Percentiles rank a stretch among this genome's conserved stretches.
These are phyloP conservation scores for Pythium chondricola DNA, from an alignment of 352 stramenopile genomes.

Conservation along the genomic window DNA sequence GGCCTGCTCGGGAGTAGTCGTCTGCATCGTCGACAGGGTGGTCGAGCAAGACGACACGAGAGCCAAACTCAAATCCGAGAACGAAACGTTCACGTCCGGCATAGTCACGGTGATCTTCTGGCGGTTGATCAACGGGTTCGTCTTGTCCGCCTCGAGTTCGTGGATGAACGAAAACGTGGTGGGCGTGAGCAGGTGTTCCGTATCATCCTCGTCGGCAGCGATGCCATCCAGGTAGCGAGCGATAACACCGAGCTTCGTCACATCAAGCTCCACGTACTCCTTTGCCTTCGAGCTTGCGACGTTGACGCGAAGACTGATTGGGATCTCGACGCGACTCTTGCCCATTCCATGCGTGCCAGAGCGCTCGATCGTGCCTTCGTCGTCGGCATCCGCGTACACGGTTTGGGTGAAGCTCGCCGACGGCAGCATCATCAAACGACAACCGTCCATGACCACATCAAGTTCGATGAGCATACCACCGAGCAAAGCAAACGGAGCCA, in stretches of 20 bases:
- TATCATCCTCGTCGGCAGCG: slow-evolving; percentile 14
- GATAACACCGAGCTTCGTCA: slow-evolving; percentile 17
- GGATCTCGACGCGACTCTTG: slow-evolving; percentile 18
- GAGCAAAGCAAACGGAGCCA: slow-evolving; percentile 23
- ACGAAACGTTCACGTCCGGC: slow-evolving; percentile 28
- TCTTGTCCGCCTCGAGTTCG: slow-evolving; percentile 12
- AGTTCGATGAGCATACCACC: slow-evolving; percentile 20
- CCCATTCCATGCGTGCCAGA: slow-evolving; percentile 13
- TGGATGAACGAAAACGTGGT: slow-evolving; percentile 18
- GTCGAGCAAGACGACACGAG: slow-evolving; percentile 26
- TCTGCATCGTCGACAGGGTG: slow-evolving; percentile 24
- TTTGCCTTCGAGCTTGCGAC: slow-evolving; percentile 18
- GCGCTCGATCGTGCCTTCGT: slow-evolving; percentile 8
- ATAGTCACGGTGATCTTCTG: slow-evolving; percentile 23
- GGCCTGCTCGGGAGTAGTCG: slow-evolving; percentile 26
- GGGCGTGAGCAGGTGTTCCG: slow-evolving; percentile 17
- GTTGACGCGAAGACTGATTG: slow-evolving; percentile 10
- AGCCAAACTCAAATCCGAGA: slow-evolving; percentile 34
- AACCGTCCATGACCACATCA: slow-evolving; percentile 17
- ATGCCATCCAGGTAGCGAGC: slow-evolving; percentile 15
- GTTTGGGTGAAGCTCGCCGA: slow-evolving; percentile 9
- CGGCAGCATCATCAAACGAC: slow-evolving; percentile 17
- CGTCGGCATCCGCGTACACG: slow-evolving; percentile 14
- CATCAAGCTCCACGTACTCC: slow-evolving; percentile 15
- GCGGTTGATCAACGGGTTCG: slow-evolving; percentile 3